These are phyloP conservation scores for Pseudozyma tsukubaensis DNA, from an alignment of 1,284 basidiomycete genomes.

Conservation along the genomic window DNA sequence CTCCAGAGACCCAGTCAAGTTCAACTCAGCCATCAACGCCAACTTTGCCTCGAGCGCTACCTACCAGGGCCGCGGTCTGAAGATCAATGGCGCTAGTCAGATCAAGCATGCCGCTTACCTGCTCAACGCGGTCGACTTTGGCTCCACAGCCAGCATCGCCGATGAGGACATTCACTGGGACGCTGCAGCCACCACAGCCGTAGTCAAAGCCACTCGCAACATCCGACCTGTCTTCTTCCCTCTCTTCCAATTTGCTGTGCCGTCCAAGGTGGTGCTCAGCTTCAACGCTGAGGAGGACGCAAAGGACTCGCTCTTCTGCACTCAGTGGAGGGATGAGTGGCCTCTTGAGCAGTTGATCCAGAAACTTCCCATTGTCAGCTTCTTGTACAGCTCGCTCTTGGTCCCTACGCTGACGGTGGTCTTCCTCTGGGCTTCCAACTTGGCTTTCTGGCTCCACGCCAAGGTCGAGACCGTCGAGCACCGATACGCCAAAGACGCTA, in stretches of 20 bases:
- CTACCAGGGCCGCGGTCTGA: conserved; percentile 51
- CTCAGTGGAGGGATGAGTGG: conserved; percentile 51
- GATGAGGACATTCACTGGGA: conserved; percentile 49
- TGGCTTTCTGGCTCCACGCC: conserved; percentile 43
- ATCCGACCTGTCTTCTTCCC: conserved; percentile 50
- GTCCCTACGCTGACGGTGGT: conserved; percentile 37
- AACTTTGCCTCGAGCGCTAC: conserved; percentile 40
- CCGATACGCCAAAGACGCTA: conserved; percentile 20
- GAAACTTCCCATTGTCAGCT: conserved; percentile 24
- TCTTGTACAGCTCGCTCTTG: conserved; percentile 26
- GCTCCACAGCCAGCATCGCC: conserved; percentile 34
- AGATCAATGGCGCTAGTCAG: conserved; percentile 48
- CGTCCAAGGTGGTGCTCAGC: conserved; percentile 33
- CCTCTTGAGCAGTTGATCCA: conserved; percentile 30
- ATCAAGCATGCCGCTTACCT: conserved; percentile 52
- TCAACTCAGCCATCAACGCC: conserved; percentile 57
- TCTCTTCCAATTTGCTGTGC: conserved; percentile 48
- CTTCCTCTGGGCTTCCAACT: conserved; percentile 42
- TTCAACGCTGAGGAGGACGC: conserved; percentile 36
- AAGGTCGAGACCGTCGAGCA: conserved; percentile 24
- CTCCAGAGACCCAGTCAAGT: conserved; percentile 43
- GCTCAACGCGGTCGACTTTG: conserved; percentile 47
- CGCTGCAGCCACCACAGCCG: conserved; percentile 27
- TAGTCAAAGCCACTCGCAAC: conserved; percentile 40
- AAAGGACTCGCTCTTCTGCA: conserved; percentile 47